Evolutionary conservation across 2,329 filamentous ascomycete genomes (phyloP), one percentile per base, ranked within the genome.

Genomic region (Ustulina deusta): DNA sequence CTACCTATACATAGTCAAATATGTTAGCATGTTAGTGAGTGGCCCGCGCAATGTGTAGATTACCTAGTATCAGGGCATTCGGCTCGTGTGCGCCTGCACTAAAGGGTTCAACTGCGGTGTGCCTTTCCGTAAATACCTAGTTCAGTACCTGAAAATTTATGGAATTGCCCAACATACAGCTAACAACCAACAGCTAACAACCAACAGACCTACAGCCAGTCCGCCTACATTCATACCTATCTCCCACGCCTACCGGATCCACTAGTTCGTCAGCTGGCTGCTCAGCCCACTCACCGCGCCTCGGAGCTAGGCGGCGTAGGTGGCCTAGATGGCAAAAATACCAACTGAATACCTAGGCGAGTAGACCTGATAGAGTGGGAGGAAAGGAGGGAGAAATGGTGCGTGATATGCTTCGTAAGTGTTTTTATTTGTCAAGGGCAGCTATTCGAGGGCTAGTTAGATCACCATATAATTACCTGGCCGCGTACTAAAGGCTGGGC

Each of bases 1-100:
- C 42, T 48, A 48, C 20, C 11, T 48, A 48, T 54, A 54, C 49
- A 6, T 32, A 54, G 49, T 54, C 25, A 34, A 54, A 54, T 34
- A 54, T 54, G 27, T 54, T 54, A 54, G 49, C 49, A 54, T 54
- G 49, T 54, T 54, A 17, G 49, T 54, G 32, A 32, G n/a, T n/a
- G 32, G 32, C 49, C 49, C n/a, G 13, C 22, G 48, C 48, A 51
- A 51, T 32, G 48, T 51, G 6, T 36, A 36, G 34, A 11, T 36
- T 36, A 36, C 34, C 34, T 36, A 36, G 34, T 36, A 36, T 36
- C 34, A 36, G 34, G 6, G 13, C 13, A 40, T 40, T 40, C 13
- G 38, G 7, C 38, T 40, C 38, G 17, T 40, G 38, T 7, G 17
- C 38, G 9, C 38, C 38, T 13, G 6, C 11, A 11, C 34, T 11